Evolutionary conservation across 805 yeast species (phyloP), one percentile per base, ranked within the genome.

Genomic region (Naumovozyma baii): DNA sequence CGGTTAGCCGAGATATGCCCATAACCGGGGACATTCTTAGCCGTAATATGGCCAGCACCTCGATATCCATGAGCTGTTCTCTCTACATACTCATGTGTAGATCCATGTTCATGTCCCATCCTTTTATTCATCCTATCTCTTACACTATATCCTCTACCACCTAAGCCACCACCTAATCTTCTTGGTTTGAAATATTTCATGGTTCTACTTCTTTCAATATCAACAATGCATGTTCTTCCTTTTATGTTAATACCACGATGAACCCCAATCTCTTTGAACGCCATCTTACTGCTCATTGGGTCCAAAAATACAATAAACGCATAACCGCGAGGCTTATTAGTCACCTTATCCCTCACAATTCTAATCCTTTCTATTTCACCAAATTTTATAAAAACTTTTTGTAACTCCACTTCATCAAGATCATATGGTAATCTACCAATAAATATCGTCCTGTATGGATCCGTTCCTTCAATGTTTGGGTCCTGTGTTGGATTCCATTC

Each of bases 161-260:
- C 96, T n/a, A 83, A 61, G 0, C 96, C 96, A 3, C 96, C 96
- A 1, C 95, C 96, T 2, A 90, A 65, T 42, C 90, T 58, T 49
- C 82, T 56, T 0, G 94, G 92, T 40, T 69, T 71, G 82, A 88
- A 83, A 47, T 70, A 73, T 40, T 80, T 72, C 13, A 73, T 71
- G 1, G 76, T 59, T 34, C 92, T 62, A 2, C 86, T 83, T 42
- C 90, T 59, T 53, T 82, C 92, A 35, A 75, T 70, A 52, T 83
- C 94, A 1, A 80, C 83, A n/a, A 81, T 60, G 5, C 79, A 68
- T 3, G 69, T 63, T 34, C 87, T 63, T 5, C 71, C 74, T 17
- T 72, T 66, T 15, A 82, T 54, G n/a, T 56, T 57, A 37, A 69
- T 46, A 1, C 73, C 77, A 29, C 83, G 75, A 31, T 53, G 61